These are phyloP conservation scores for Fraxinus cuspidata DNA, from an alignment of 257 asterid species.

Conservation along the genomic window DNA sequence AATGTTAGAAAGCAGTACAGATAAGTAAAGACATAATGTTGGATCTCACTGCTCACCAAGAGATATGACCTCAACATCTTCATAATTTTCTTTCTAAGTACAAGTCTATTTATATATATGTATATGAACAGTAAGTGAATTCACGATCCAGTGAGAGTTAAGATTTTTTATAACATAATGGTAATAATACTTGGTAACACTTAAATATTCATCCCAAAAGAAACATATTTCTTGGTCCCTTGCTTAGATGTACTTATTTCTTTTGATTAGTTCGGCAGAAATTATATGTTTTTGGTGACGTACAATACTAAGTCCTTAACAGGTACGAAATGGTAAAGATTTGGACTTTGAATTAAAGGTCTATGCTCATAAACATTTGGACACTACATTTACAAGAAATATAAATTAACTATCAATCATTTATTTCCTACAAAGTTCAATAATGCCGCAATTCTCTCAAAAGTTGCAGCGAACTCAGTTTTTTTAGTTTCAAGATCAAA, in stretches of 20 bases:
- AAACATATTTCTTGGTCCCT: neutral
- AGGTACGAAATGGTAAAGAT: too few relatives aligned
- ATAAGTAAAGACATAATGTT: neutral
- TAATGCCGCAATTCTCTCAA: neutral
- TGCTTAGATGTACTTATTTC: neutral
- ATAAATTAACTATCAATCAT: neutral
- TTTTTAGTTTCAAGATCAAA: neutral
- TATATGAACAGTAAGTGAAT: neutral
- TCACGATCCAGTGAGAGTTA: neutral
- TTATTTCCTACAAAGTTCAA: neutral
- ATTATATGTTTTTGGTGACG: neutral
- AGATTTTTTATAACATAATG: neutral
- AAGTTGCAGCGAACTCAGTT: neutral
- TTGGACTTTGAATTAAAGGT: neutral
- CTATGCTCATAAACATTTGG: neutral
- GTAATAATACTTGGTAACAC: too few relatives aligned
- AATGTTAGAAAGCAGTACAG: neutral
- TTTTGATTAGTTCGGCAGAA: neutral
- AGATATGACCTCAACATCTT: neutral
- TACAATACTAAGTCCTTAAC: too few relatives aligned
- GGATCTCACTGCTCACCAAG: neutral
- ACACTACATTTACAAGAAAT: neutral
- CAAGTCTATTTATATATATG: neutral
- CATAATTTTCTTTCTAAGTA: neutral
- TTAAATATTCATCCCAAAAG: neutral